Base-by-base conservation (phyloP, 2,329 filamentous ascomycete species). In the Exutisphaerella laricina region DNA sequence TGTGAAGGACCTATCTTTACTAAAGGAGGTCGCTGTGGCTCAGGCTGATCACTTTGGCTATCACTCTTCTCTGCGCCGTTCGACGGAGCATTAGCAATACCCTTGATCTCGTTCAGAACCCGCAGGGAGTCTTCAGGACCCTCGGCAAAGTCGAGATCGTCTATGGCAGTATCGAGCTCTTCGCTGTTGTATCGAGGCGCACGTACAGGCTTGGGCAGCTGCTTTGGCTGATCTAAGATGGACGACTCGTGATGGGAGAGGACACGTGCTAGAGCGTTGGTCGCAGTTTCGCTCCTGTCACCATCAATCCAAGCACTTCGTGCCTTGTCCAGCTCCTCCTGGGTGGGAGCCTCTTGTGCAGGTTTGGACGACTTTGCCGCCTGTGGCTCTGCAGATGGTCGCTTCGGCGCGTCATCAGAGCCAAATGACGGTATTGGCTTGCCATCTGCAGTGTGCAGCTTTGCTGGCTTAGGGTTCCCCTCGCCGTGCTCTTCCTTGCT, bases 1-100 rank as follows among this genome's bases (percentile, higher is more conserved):
- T 73, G 70, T 16, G 70, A 73, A 33, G 65, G 60, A 14, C 69
- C 68, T 16, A 71, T 62, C 20, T 66, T 63, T 5, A 67, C 54
- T 51, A 71, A 55, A 7, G 66, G 64, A 8, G 69, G 58, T 32
- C 57, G 39, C 29, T 49, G 43, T n/a, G 22, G 64, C 10, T 64
- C 60, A 21, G 39, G 32, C 23, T 34, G 41, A 25, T 35, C 16
- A 5, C 17, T 8, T 20, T n/a, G 9, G 13, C 20, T 21, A 2
- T 22, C 20, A 6, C 20, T n/a, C n/a, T 35, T 7, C 33, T 12
- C 18, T 23, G n/a, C 9, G 20, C 9, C 33, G n/a, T 23, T 23
- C 20, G 9, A 12, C 4, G 5, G 33, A 3, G 4, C 8, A 5
- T 2, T 23, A 13, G 18, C 20, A 5, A 20, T n/a, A n/a, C 16